A percentile compares a stretch with the other conserved stretches of the same genome.
Evolutionary conservation across 2,329 filamentous ascomycete genomes (phyloP).

Genomic region (Cladosporium halotolerans): DNA sequence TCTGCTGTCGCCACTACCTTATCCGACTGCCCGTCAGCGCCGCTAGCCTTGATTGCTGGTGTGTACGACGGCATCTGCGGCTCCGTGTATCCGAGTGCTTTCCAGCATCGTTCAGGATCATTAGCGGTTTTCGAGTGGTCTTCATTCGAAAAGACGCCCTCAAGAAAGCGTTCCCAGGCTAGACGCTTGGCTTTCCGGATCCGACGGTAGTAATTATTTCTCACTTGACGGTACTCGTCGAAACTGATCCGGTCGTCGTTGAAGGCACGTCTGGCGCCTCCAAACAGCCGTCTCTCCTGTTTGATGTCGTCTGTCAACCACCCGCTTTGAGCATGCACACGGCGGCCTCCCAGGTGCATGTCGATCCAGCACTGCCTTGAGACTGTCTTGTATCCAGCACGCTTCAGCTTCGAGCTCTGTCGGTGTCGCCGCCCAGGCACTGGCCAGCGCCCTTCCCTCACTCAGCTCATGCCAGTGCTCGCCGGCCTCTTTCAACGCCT

Average conservation of each 20-base stretch:
- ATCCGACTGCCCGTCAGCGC: background rate
- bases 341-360: background rate
- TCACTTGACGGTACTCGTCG: background rate
- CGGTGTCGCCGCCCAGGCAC: background rate
- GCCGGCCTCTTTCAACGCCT: background rate
- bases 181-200: background rate
- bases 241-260: background rate
- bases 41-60: background rate
- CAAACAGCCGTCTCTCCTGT: background rate
- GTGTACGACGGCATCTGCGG: background rate
- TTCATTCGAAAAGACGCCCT: background rate
- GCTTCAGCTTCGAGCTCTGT: background rate
- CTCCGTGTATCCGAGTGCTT: background rate
- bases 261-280: background rate
- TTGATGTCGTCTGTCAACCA: background rate
- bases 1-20: background rate
- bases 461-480: background rate
- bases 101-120: background rate
- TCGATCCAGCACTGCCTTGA: background rate
- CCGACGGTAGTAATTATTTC: background rate
- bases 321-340: background rate
- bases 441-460: background rate
- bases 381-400: background rate
- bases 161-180: background rate
- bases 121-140: background rate